Conservation (phyloP, 1,139 yeast species). For the Magnusiomyces tetraspermus region DNA sequence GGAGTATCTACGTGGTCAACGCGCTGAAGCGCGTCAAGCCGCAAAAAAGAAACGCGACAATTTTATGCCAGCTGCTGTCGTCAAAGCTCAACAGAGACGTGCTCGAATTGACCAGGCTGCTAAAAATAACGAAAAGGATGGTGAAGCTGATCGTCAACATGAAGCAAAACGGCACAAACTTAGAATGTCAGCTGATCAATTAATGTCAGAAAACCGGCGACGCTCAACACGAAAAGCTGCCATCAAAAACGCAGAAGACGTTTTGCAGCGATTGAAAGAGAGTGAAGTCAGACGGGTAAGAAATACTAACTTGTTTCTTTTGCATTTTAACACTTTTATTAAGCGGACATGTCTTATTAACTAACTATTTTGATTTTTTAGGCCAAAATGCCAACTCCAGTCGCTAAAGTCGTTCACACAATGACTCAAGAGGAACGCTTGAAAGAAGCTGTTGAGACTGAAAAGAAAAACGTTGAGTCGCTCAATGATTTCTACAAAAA, state of each 20-base stretch:
- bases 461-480: slow-evolving; percentile 61
- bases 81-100: slow-evolving; percentile 10
- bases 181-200: slow-evolving; percentile 28
- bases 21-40: slow-evolving; percentile 23
- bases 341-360: background rate
- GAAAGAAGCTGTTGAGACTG: slow-evolving; percentile 80
- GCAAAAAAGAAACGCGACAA: slow-evolving; percentile 18
- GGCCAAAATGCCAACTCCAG: slow-evolving; percentile 37
- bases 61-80: slow-evolving; percentile 10
- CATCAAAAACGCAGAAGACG: slow-evolving; percentile 65
- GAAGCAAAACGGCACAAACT: slow-evolving; percentile 15
- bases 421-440: slow-evolving; percentile 82
- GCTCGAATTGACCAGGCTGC: slow-evolving; percentile 4
- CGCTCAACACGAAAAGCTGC: slow-evolving; percentile 75
- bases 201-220: slow-evolving; percentile 57
- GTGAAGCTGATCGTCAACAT: slow-evolving; percentile 13
- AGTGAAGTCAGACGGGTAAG: slow-evolving; percentile 51
- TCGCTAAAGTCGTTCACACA: slow-evolving; percentile 29
- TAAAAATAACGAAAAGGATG: background rate
- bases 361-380: background rate
- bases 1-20: slow-evolving; percentile 24
- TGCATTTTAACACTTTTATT: background rate
- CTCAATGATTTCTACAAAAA: slow-evolving; percentile 71
- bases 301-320: background rate
- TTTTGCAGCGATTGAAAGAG: slow-evolving; percentile 62